These are phyloP conservation scores for Rhizophora mangle DNA, from an alignment of 345 rosid genomes.

Conservation along the genomic window DNA sequence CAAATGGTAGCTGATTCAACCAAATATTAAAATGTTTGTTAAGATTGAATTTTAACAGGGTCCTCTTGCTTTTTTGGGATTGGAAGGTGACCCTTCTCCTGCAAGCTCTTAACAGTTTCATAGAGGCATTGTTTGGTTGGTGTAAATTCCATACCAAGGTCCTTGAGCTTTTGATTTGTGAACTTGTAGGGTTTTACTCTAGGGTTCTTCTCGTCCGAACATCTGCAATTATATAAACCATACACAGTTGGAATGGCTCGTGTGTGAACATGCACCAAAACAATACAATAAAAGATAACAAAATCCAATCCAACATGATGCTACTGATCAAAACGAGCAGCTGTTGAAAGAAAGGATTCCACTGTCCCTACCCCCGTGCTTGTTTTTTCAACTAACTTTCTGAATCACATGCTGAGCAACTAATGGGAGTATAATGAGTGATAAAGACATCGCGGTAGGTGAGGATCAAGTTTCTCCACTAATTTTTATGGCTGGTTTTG, in stretches of 20 bases:
- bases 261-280: no score
- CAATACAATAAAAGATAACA: no score
- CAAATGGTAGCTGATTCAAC: not conserved
- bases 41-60: slow-evolving; percentile 28
- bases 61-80: slow-evolving; percentile 44
- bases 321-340: no score
- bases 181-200: slow-evolving; percentile 72
- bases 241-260: not conserved
- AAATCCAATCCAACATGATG: no score
- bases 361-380: no score
- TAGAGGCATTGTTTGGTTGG: slow-evolving; percentile 76
- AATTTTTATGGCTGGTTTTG: not conserved
- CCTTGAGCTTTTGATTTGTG: slow-evolving; percentile 72
- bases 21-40: not conserved
- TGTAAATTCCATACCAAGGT: slow-evolving; percentile 74
- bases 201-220: slow-evolving; percentile 87
- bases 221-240: slow-evolving; percentile 38
- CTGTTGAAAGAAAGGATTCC: no score
- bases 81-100: slow-evolving; percentile 82
- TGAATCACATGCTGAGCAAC: no score
- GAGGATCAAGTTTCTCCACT: slow-evolving; percentile 16
- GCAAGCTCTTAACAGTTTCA: slow-evolving; percentile 85
- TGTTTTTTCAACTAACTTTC: no score
- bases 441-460: slow-evolving; percentile 35
- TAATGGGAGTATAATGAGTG: not conserved